Percentiles rank a stretch among this genome's conserved stretches.
These are phyloP conservation scores for Suillus tomentosus DNA, from an alignment of 768 basidiomycete species.

Conservation along the genomic window DNA sequence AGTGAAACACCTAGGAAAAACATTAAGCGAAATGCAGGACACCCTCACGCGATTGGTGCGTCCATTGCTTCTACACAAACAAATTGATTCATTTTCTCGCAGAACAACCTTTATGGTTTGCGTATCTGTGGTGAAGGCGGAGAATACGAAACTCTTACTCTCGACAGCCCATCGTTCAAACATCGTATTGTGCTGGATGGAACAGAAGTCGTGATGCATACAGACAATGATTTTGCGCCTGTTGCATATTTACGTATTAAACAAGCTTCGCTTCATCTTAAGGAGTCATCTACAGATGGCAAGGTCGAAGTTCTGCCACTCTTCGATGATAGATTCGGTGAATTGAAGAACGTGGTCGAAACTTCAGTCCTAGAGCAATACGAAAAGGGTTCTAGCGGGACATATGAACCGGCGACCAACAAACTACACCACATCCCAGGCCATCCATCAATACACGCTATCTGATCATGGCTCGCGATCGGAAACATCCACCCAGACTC, in stretches of 20 bases:
- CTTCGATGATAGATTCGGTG: conserved; percentile 38
- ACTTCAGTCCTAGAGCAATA: neutral
- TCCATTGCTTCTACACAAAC: conserved; percentile 1
- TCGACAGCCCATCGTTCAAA: conserved; percentile 90
- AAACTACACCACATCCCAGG: conserved; percentile 2
- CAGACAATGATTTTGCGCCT: conserved; percentile 81
- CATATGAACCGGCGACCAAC: neutral
- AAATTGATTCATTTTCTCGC: neutral
- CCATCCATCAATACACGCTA: conserved; percentile 24
- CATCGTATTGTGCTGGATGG: conserved; percentile 67
- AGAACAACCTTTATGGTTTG: conserved; percentile 84
- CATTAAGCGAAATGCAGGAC: conserved; percentile 71
- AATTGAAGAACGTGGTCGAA: neutral
- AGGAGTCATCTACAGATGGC: conserved; percentile 30
- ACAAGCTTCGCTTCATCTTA: conserved; percentile 61
- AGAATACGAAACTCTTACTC: conserved; percentile 93
- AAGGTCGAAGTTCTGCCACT: conserved; percentile 48
- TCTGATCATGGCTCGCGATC: conserved; percentile 71
- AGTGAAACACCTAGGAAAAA: conserved; percentile 74
- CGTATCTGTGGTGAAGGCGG: conserved; percentile 98
- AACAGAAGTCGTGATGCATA: conserved; percentile 73
- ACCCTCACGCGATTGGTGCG: conserved; percentile 72
- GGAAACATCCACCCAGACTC: conserved; percentile 51
- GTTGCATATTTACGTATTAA: conserved; percentile 91
- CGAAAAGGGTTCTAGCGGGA: neutral